Evolutionary conservation across 805 yeast species (phyloP).

Genomic region (Suhomyces emberorum): DNA sequence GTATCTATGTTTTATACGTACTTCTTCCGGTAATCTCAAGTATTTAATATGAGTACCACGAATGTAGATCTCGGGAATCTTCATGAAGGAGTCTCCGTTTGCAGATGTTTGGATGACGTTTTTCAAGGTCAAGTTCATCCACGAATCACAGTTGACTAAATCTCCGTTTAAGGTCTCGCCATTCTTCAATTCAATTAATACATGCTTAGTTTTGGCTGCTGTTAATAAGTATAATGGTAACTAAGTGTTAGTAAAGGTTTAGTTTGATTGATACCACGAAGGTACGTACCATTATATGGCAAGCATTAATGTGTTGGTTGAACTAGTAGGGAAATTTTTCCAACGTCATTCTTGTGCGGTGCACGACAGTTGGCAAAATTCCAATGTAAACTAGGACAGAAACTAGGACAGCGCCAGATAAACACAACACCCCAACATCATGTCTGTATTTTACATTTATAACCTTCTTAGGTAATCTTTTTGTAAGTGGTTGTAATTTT

Average conservation of each 20-base stretch:
- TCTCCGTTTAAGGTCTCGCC: constrained; percentile 89
- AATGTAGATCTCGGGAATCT: constrained; percentile 71
- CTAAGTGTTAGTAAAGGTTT: constrained; percentile 41
- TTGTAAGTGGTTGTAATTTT: no score
- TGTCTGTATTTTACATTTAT: no score
- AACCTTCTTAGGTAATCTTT: no score
- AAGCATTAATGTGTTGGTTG: constrained; percentile 2
- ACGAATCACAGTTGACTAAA: constrained; percentile 81
- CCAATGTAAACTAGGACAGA: no score
- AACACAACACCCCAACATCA: no score
- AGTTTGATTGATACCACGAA: no score
- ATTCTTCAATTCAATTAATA: constrained; percentile 84
- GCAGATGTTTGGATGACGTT: constrained; percentile 69
- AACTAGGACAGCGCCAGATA: no score
- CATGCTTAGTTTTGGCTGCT: constrained; percentile 84
- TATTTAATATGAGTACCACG: constrained; percentile 83
- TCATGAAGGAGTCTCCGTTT: constrained; percentile 57
- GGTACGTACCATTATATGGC: constrained; percentile 6
- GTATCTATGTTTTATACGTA: no score
- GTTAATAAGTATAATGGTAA: constrained; percentile 88
- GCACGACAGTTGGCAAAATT: no score
- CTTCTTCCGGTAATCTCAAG: constrained; percentile 69
- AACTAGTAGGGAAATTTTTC: constrained; percentile 4
- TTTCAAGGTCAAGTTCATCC: constrained; percentile 89
- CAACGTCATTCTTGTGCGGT: constrained; percentile 3